Conservation (phyloP, 306 rosid genomes). For the Vigna hirtella region DNA sequence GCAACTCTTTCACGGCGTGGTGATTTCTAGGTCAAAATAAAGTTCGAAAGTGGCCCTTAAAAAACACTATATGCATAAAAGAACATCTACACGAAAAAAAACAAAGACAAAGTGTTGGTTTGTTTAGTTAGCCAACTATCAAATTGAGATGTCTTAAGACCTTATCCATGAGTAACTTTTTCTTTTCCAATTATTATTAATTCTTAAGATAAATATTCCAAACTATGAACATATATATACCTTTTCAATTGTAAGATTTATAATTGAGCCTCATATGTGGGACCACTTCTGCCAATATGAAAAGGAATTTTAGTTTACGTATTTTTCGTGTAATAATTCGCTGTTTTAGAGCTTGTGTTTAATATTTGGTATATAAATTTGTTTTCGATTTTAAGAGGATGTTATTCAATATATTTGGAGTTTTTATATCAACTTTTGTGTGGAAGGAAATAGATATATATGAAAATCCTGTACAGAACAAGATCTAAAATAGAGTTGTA, state of each 20-base stretch:
- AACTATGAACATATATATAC: neutral
- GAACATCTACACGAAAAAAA: neutral
- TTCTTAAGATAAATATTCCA: neutral
- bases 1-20: neutral
- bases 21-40: neutral
- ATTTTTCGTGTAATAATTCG: neutral
- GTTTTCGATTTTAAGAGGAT: neutral
- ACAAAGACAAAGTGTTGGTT: constrained; percentile 43
- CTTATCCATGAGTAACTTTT: constrained; percentile 4
- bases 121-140: constrained; percentile 38
- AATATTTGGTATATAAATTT: neutral
- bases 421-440: neutral
- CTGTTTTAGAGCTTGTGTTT: neutral
- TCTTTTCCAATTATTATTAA: neutral
- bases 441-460: neutral
- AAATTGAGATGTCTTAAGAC: constrained; percentile 39
- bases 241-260: neutral
- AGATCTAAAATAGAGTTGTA: neutral
- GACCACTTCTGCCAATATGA: neutral
- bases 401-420: neutral
- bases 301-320: constrained; percentile 9
- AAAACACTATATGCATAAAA: neutral
- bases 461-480: neutral
- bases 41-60: neutral
- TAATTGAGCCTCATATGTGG: constrained; percentile 27